phyloP scores from a whole-genome alignment of 164 flowering plant genomes.

The Kingdonia uniflora region DNA sequence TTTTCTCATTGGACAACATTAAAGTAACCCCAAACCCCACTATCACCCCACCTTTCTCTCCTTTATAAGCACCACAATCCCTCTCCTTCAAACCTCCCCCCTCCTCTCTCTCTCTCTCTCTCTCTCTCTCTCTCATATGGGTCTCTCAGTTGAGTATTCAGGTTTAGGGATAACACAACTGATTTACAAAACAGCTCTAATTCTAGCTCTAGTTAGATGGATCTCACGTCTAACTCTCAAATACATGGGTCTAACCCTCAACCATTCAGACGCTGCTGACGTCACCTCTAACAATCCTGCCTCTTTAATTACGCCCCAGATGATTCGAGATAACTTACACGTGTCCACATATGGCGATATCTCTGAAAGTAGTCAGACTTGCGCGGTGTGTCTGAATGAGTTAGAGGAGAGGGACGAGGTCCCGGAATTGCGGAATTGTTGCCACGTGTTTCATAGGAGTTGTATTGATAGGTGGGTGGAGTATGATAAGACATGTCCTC shows the following conservation, averaged over 20 bases:
- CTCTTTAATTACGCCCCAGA: conserved; percentile 10
- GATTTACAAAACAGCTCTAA: conserved; percentile 23
- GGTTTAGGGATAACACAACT: conserved; percentile 23
- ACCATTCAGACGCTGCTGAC: background rate
- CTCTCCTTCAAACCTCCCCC: conserved; percentile 7
- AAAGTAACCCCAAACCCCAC: conserved; percentile 1
- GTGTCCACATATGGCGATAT: conserved; percentile 17
- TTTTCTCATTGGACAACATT: conserved; percentile 7
- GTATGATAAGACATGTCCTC: conserved; percentile 46
- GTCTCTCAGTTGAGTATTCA: conserved; percentile 28
- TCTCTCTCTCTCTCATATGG: conserved; percentile 13
- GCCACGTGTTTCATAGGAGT: conserved; percentile 57
- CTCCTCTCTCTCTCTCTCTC: background rate
- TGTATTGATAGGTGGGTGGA: conserved; percentile 60
- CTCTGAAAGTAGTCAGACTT: conserved; percentile 19
- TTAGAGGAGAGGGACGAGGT: conserved; percentile 31
- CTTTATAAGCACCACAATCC: conserved; percentile 12
- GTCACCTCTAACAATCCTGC: background rate
- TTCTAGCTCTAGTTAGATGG: conserved; percentile 31
- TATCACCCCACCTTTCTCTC: conserved; percentile 1
- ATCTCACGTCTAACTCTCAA: conserved; percentile 20
- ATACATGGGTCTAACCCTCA: conserved; percentile 1
- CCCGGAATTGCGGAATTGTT: conserved; percentile 43
- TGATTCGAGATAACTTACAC: conserved; percentile 18
- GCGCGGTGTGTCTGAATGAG: conserved; percentile 56